phyloP scores from a whole-genome alignment of 306 rosid genomes.

The Cyclanthera cordifolia region DNA sequence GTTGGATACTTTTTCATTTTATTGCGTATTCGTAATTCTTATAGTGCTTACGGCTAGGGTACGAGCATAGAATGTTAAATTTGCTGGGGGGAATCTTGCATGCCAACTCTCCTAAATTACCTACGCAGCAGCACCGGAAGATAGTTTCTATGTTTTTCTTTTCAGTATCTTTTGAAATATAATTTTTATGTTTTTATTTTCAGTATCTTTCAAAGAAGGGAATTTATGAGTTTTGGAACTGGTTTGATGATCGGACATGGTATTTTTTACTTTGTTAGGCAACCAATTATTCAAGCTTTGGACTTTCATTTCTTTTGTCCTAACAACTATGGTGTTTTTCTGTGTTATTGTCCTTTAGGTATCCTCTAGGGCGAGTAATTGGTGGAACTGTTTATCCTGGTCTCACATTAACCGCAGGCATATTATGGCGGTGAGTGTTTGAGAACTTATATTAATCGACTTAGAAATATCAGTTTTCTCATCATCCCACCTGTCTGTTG shows the following conservation, averaged over 20 bases:
- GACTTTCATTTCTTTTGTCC: background rate
- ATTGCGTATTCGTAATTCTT: background rate
- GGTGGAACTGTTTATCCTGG: constrained; percentile 99
- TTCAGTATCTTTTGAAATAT: too few species aligned
- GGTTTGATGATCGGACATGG: constrained; percentile 99
- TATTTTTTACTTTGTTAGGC: constrained; percentile 20
- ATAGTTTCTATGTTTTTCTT: too few species aligned
- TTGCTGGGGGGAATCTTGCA: background rate
- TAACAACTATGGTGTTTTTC: constrained; percentile 16
- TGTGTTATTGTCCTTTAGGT: constrained; percentile 38
- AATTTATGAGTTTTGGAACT: constrained; percentile 94
- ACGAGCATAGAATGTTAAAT: background rate
- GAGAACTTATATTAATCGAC: background rate
- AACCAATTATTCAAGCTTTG: background rate
- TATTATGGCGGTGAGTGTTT: constrained; percentile 68
- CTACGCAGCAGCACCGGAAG: background rate
- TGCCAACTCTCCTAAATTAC: background rate
- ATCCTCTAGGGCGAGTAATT: constrained; percentile 98
- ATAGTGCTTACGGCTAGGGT: background rate
- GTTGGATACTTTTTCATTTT: constrained; percentile 1
- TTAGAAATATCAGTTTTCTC: background rate
- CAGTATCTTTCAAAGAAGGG: constrained; percentile 95
- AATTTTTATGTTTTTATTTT: constrained; percentile 11
- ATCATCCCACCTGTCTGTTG: background rate
- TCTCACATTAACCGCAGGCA: constrained; percentile 89